A percentile compares a stretch with the other conserved stretches of the same genome.
phyloP scores from a whole-genome alignment of 441 rosid genomes.

The Syzygium malaccense region DNA sequence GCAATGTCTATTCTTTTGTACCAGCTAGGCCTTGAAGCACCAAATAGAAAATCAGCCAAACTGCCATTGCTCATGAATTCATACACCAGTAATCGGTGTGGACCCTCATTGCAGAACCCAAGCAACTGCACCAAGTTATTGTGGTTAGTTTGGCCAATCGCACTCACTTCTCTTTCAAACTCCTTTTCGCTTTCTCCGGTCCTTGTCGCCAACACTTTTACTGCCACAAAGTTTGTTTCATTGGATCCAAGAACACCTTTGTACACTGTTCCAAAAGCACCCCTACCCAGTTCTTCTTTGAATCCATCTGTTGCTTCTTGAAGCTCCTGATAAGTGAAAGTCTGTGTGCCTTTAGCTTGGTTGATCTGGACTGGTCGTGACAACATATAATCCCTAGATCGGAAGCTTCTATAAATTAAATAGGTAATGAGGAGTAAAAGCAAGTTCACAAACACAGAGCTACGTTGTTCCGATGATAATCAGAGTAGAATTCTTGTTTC shows the following conservation, averaged over 20 bases:
- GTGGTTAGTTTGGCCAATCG: slow-evolving; percentile 30
- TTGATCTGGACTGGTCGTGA: neutral
- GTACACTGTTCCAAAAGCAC: slow-evolving; percentile 3
- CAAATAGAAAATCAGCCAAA: slow-evolving; percentile 12
- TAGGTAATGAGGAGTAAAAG: neutral
- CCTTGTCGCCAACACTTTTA: slow-evolving; percentile 3
- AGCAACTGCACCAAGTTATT: slow-evolving; percentile 30
- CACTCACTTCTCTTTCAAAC: slow-evolving; percentile 21
- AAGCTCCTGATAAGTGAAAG: neutral
- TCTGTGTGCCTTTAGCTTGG: neutral
- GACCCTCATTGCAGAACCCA: slow-evolving; percentile 37
- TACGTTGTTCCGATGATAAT: neutral
- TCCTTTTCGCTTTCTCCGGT: slow-evolving; percentile 19
- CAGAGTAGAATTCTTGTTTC: neutral
- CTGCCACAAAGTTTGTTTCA: neutral
- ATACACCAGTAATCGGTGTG: slow-evolving; percentile 28
- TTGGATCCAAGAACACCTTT: neutral
- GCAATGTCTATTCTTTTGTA: slow-evolving; percentile 19
- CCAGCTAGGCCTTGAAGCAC: slow-evolving; percentile 21
- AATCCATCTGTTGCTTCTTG: slow-evolving; percentile 1
- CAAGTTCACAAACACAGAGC: neutral
- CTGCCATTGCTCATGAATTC: slow-evolving; percentile 39
- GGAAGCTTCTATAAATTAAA: neutral
- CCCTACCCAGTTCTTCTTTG: slow-evolving; percentile 6
- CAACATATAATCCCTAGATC: neutral